A percentile compares a stretch with the other conserved stretches of the same genome.
These are phyloP conservation scores for Hemileccinum rubropunctum DNA, from an alignment of 768 basidiomycete species.

Conservation along the genomic window DNA sequence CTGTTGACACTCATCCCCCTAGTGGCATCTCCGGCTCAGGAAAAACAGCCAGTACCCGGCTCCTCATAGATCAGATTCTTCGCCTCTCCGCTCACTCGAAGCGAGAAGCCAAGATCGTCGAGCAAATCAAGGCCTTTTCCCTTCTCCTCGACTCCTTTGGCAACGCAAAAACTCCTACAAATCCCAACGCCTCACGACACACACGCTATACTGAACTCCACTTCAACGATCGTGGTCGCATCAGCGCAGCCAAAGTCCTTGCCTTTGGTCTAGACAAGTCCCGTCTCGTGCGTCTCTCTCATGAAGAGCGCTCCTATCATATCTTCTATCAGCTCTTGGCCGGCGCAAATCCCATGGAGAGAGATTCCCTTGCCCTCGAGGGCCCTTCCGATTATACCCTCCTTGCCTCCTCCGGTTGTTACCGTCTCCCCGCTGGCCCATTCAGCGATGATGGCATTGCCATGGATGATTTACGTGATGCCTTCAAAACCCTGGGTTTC, in stretches of 20 bases:
- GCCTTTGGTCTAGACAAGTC: constrained; percentile 66
- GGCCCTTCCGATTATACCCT: constrained; percentile 58
- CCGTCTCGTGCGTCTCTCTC: constrained; percentile 47
- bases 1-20: constrained; percentile 11
- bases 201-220: constrained; percentile 60
- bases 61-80: constrained; percentile 57
- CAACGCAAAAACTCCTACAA: constrained; percentile 60
- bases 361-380: constrained; percentile 52
- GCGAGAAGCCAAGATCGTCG: constrained; percentile 47
- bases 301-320: constrained; percentile 64
- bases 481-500: constrained; percentile 57
- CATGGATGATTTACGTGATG: constrained; percentile 56
- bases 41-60: constrained; percentile 48
- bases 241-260: constrained; percentile 54
- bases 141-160: constrained; percentile 64
- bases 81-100: constrained; percentile 59
- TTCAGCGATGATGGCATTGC: constrained; percentile 59
- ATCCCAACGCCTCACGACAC: constrained; percentile 63
- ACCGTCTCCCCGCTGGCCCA: constrained; percentile 60
- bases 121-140: constrained; percentile 54
- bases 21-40: constrained; percentile 69
- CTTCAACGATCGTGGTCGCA: constrained; percentile 55
- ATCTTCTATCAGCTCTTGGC: constrained; percentile 66
- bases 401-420: constrained; percentile 57
- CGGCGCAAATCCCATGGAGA: constrained; percentile 53